phyloP scores from a whole-genome alignment of 495 filamentous ascomycete genomes.

The Talaromyces wortmannii region DNA sequence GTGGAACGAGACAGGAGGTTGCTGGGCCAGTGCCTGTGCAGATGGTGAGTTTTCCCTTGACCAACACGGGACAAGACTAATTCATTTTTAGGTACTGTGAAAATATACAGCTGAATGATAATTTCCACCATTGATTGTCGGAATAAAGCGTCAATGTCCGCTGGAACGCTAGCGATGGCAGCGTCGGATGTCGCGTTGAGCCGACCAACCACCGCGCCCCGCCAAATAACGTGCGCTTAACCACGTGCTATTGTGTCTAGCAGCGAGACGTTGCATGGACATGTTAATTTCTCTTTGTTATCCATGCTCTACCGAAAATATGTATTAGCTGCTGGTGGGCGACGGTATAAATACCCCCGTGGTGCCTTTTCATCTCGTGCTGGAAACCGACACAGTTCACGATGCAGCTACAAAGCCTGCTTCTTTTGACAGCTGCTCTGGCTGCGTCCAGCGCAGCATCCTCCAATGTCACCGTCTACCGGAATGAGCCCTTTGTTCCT shows the following conservation, averaged over 20 bases:
- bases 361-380: too few relatives aligned
- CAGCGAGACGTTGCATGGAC: too few relatives aligned
- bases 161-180: too few relatives aligned
- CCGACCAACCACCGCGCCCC: too few relatives aligned
- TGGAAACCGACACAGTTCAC: neutral
- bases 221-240: too few relatives aligned
- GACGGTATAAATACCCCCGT: neutral
- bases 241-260: too few relatives aligned
- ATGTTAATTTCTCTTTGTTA: too few relatives aligned
- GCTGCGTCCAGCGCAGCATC: neutral
- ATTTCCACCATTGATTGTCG: neutral
- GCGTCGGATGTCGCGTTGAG: neutral
- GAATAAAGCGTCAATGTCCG: neutral
- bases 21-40: constrained; percentile 57
- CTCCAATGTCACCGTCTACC: constrained; percentile 8
- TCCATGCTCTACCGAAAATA: neutral
- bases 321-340: neutral
- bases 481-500: constrained; percentile 8
- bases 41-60: constrained; percentile 38
- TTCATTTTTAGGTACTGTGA: constrained; percentile 2
- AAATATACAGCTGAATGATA: constrained; percentile 1
- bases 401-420: neutral
- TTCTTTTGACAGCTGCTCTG: constrained; percentile 1
- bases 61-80: neutral
- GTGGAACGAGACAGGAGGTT: constrained; percentile 64